Base-by-base conservation (phyloP, 164 flowering plant species). In the Hamamelis virginiana region DNA sequence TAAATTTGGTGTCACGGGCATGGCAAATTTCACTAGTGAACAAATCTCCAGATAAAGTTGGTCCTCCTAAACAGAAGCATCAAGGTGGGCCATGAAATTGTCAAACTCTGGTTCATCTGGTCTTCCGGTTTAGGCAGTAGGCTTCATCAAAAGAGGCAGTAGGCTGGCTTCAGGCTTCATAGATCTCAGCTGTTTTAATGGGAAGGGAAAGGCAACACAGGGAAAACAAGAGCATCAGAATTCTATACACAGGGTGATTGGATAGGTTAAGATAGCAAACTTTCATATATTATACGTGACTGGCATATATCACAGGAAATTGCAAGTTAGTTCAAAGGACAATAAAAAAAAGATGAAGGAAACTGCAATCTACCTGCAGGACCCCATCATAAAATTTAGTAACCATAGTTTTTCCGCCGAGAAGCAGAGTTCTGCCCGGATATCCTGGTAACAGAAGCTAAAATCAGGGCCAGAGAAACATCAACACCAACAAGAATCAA, bases 121-220 rank as follows among this genome's bases (percentile, higher is more conserved):
- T 89, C 96, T 82, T 89, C 98, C 68, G 85, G 82, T 84, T 85
- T 80, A 83, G 95, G 88, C 88, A 77, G 82, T 82, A 80, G 83
- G 88, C 97, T 85, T 90, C 92, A 77, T 80, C 87, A 80, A 84
- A 80, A 70, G 67, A 70, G 88, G 80, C 84, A 78, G 87, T 75
- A 69, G 88, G 88, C 91, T 81, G 91, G 91, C 98, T 83, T 91
- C 97, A 71, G 96, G 93, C 96, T 80, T 87, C 95, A 83, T 67
- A 72, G 77, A 82, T 83, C 82, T 84, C 86, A 84, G 96, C 96
- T 90, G 96, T 89, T 87, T 83, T 79, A 62, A 75, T 77, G 85
- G 96, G 87, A 79, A 77, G 80, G 87, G 87, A 83, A 84, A 82
- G 89, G 90, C 79, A 85, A 83, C 80, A 88, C 68, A 75, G 85